These are phyloP conservation scores for Jamesozyma spencerorum DNA, from an alignment of 805 yeast genomes.

Conservation along the genomic window DNA sequence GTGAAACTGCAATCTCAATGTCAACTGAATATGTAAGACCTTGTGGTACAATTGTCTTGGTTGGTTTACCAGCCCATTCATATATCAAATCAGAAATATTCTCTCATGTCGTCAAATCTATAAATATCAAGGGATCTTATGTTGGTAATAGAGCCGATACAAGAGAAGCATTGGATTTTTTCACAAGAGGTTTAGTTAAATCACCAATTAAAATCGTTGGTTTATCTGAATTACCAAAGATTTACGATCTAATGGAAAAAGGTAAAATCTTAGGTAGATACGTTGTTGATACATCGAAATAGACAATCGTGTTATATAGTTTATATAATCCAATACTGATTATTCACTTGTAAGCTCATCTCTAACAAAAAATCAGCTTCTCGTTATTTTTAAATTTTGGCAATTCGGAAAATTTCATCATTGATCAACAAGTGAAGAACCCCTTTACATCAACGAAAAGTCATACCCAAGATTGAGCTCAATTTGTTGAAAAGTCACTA, in stretches of 20 bases:
- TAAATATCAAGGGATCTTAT: constrained; percentile 67
- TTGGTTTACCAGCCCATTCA: constrained; percentile 74
- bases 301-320: constrained; percentile 7
- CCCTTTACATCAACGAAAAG: too few relatives aligned
- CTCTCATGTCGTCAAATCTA: constrained; percentile 59
- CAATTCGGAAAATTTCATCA: neutral
- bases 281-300: constrained; percentile 71
- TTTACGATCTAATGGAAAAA: constrained; percentile 47
- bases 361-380: too few relatives aligned
- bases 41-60: constrained; percentile 60
- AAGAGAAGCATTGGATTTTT: constrained; percentile 63
- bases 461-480: too few relatives aligned
- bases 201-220: constrained; percentile 56
- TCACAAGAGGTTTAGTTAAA: constrained; percentile 53
- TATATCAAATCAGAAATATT: constrained; percentile 57
- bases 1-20: constrained; percentile 51
- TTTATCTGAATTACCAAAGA: constrained; percentile 42
- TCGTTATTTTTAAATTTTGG: neutral
- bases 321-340: neutral
- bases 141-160: constrained; percentile 86
- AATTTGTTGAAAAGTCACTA: too few relatives aligned
- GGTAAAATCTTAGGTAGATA: constrained; percentile 65
- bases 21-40: constrained; percentile 51
- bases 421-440: too few relatives aligned
- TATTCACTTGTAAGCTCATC: too few relatives aligned